A percentile compares a stretch with the other conserved stretches of the same genome.
These are phyloP conservation scores for Fusarium paranaense DNA, from an alignment of 2,329 filamentous ascomycete species.

Conservation along the genomic window DNA sequence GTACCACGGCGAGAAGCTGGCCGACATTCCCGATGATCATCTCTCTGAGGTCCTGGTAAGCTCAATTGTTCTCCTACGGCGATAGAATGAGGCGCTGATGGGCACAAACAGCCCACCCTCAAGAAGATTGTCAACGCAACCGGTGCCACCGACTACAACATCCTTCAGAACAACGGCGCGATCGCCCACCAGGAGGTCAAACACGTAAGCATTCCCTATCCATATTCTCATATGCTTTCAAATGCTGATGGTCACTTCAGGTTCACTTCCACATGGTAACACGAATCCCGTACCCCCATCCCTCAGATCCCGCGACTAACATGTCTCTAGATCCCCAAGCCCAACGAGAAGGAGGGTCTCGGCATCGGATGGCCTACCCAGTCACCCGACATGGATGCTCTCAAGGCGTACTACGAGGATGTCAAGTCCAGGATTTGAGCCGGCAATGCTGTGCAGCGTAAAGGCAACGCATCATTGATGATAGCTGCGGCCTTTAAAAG, in stretches of 20 bases:
- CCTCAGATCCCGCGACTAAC: background rate
- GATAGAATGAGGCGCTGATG: slow-evolving; percentile 1
- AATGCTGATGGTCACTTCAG: slow-evolving; percentile 53
- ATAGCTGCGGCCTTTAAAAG: background rate
- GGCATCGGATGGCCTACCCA: slow-evolving; percentile 83
- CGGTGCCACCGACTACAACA: slow-evolving; percentile 86
- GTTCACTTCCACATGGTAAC: slow-evolving; percentile 93
- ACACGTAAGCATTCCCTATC: slow-evolving; percentile 72
- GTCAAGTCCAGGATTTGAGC: slow-evolving; percentile 88
- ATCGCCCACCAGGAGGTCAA: slow-evolving; percentile 93
- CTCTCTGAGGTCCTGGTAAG: slow-evolving; percentile 83
- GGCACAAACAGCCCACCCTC: slow-evolving; percentile 58
- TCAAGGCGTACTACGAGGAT: slow-evolving; percentile 84
- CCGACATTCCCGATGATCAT: slow-evolving; percentile 91
- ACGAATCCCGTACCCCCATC: background rate
- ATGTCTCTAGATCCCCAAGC: slow-evolving; percentile 84
- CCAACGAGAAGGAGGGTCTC: slow-evolving; percentile 83
- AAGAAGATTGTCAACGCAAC: slow-evolving; percentile 87
- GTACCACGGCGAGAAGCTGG: slow-evolving; percentile 89
- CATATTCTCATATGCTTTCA: background rate
- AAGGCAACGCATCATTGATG: background rate
- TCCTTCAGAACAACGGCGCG: slow-evolving; percentile 94
- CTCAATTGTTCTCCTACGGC: background rate
- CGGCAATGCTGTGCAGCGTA: background rate
- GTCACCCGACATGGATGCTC: slow-evolving; percentile 80